Evolutionary conservation across 805 yeast genomes (phyloP).

Genomic region (Wickerhamiella azyma): DNA sequence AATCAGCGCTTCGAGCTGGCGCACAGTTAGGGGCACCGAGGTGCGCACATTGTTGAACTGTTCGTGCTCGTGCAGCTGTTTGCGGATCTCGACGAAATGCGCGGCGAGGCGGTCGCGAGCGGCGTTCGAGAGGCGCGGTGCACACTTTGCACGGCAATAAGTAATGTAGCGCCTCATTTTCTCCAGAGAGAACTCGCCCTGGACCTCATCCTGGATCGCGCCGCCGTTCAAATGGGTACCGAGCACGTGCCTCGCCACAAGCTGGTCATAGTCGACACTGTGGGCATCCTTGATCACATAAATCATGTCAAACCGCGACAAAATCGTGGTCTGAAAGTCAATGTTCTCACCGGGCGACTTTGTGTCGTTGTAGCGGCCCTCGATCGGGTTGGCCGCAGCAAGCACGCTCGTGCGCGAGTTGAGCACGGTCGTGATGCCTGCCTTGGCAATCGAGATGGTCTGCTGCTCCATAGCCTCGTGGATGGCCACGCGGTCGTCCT

Average conservation of each 20-base stretch:
- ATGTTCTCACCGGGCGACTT: slow-evolving; percentile 96
- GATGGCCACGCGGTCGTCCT: slow-evolving; percentile 95
- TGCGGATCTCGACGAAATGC: slow-evolving; percentile 82
- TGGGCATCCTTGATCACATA: slow-evolving; percentile 94
- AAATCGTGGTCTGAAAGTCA: slow-evolving; percentile 91
- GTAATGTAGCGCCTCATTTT: slow-evolving; percentile 86
- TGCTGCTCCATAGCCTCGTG: slow-evolving; percentile 99
- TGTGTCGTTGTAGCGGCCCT: slow-evolving; percentile 91
- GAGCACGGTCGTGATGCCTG: slow-evolving; percentile 93
- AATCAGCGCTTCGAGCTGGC: slow-evolving; percentile 94
- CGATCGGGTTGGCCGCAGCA: slow-evolving; percentile 97
- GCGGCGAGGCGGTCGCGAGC: slow-evolving; percentile 85
- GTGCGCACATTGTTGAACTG: slow-evolving; percentile 74
- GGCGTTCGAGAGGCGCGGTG: slow-evolving; percentile 78
- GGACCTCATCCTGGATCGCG: slow-evolving; percentile 38
- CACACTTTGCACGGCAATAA: slow-evolving; percentile 79
- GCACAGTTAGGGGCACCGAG: slow-evolving; percentile 90
- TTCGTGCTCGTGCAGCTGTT: slow-evolving; percentile 69
- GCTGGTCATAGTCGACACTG: slow-evolving; percentile 66
- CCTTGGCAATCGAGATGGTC: slow-evolving; percentile 96
- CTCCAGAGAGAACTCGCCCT: slow-evolving; percentile 76
- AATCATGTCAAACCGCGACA: slow-evolving; percentile 97
- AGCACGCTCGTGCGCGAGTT: slow-evolving; percentile 93
- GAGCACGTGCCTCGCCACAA: slow-evolving; percentile 91
- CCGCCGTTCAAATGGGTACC: slow-evolving; percentile 75